Conservation (phyloP, 805 yeast species). For the Suhomyces canberraensis region DNA sequence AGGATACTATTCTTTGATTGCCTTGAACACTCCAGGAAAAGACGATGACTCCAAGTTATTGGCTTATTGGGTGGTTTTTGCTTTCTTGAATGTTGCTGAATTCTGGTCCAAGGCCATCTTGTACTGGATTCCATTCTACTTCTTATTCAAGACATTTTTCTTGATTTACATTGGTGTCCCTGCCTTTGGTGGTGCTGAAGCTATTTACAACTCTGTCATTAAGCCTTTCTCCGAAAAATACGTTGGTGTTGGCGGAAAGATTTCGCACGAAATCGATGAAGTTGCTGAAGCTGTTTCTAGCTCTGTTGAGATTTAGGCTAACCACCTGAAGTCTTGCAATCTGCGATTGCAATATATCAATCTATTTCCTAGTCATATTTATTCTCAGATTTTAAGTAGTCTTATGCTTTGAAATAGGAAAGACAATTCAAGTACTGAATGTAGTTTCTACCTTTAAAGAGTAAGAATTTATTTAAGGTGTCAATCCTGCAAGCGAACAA, state of each 20-base stretch:
- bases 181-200: slow-evolving; percentile 77
- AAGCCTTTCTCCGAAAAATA: slow-evolving; percentile 59
- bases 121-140: slow-evolving; percentile 96
- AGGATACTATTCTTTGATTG: slow-evolving; percentile 81
- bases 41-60: slow-evolving; percentile 83
- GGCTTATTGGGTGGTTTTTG: slow-evolving; percentile 98
- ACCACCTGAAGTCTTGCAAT: too few relatives aligned
- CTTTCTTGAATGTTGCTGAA: slow-evolving; percentile 84
- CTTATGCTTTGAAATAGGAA: too few relatives aligned
- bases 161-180: slow-evolving; percentile 89
- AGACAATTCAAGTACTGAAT: too few relatives aligned
- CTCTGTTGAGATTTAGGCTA: slow-evolving; percentile 22
- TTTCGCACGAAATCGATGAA: slow-evolving; percentile 45
- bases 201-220: slow-evolving; percentile 62
- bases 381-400: too few relatives aligned
- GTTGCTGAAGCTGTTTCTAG: slow-evolving; percentile 45
- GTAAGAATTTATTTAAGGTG: too few relatives aligned
- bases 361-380: too few relatives aligned
- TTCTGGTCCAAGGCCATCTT: slow-evolving; percentile 93
- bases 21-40: slow-evolving; percentile 66
- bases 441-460: too few relatives aligned
- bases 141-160: slow-evolving; percentile 85
- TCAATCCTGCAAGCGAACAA: too few relatives aligned
- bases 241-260: slow-evolving; percentile 21
- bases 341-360: too few relatives aligned